Base-by-base conservation (phyloP, 495 filamentous ascomycete species). In the Penicillium pancosmium region DNA sequence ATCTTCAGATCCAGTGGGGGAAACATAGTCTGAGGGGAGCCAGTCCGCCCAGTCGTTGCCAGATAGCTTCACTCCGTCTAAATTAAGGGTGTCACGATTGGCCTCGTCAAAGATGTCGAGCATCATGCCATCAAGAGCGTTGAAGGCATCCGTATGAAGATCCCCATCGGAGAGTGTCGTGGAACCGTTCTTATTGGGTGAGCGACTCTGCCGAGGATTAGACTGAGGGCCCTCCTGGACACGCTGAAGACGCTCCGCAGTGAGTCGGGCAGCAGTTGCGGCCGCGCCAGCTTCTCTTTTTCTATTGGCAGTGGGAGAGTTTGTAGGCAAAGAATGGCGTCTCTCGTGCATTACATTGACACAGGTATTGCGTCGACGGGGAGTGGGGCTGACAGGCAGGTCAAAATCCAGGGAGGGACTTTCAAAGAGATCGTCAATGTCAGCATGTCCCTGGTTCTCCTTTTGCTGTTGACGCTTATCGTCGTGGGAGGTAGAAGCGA, bases 301-400 rank as follows among this genome's bases (percentile, higher is more conserved):
- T 31, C 57, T 55, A 36, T 60, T 68, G 43, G 62, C 56, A 7
- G 65, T 72, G 35, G 77, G 77, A 1, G 77, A 79, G 41, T 68
- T 67, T 53, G 54, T 67, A 21, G 73, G 71, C 33, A 77, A 50
- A 5, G 67, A 74, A 52, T 65, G 72, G 50, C 70, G 83, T 81
- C 60, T 81, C 73, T 64, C 83, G 70, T 58, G 79, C 80, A 52
- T 61, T 80, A 83, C 19, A 50, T 78, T 80, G 41, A 69, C 34
- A 23, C 74, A 71, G 43, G 68, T 64, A 31, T 78, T 72, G 44
- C 74, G 69, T 57, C 77, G 69, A 52, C 83, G 83, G 18, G 80
- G 80, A 23, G 83, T 83, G 11, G 90, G 90, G 33, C 87, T 92
- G 40, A 79, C 80, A 21, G 85, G 85, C 16, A 86, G 74, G 43